phyloP scores from a whole-genome alignment of 2,329 filamentous ascomycete species.

The Calonectria ilicicola region DNA sequence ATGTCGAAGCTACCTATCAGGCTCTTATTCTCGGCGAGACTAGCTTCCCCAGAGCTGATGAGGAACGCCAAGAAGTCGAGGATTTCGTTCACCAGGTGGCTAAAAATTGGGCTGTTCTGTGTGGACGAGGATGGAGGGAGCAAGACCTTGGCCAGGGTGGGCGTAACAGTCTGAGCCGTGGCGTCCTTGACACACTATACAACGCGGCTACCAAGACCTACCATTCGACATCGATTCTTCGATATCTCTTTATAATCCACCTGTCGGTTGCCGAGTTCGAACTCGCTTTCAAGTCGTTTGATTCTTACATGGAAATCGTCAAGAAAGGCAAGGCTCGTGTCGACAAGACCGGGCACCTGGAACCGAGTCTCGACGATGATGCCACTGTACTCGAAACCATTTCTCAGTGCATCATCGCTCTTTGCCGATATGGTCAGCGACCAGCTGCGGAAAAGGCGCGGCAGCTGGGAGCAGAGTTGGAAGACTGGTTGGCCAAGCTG shows the following conservation, averaged over 20 bases:
- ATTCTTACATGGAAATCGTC: conserved; percentile 91
- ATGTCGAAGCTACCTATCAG: conserved; percentile 84
- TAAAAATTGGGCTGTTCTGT: conserved; percentile 86
- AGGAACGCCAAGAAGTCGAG: conserved; percentile 84
- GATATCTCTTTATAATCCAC: conserved; percentile 90
- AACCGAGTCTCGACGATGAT: conserved; percentile 82
- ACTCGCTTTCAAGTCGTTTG: conserved; percentile 88
- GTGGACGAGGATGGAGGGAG: conserved; percentile 83
- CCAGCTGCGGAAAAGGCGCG: conserved; percentile 84
- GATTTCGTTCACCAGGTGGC: conserved; percentile 83
- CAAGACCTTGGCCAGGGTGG: conserved; percentile 85
- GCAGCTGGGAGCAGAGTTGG: conserved; percentile 76
- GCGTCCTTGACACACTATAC: conserved; percentile 89
- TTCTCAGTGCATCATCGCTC: conserved; percentile 80
- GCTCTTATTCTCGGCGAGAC: conserved; percentile 81
- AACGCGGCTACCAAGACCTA: conserved; percentile 93
- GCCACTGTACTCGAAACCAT: conserved; percentile 81
- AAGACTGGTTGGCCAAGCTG: conserved; percentile 78
- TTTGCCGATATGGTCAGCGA: conserved; percentile 84
- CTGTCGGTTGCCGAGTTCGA: conserved; percentile 91
- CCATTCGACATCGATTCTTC: conserved; percentile 89
- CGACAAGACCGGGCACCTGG: conserved; percentile 79
- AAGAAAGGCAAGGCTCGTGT: conserved; percentile 86
- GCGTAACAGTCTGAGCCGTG: conserved; percentile 78
- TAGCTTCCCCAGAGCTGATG: conserved; percentile 85